Percentiles rank a stretch among this genome's conserved stretches.
These are phyloP conservation scores for Sonneratia alba DNA, from an alignment of 345 rosid species.

Conservation along the genomic window DNA sequence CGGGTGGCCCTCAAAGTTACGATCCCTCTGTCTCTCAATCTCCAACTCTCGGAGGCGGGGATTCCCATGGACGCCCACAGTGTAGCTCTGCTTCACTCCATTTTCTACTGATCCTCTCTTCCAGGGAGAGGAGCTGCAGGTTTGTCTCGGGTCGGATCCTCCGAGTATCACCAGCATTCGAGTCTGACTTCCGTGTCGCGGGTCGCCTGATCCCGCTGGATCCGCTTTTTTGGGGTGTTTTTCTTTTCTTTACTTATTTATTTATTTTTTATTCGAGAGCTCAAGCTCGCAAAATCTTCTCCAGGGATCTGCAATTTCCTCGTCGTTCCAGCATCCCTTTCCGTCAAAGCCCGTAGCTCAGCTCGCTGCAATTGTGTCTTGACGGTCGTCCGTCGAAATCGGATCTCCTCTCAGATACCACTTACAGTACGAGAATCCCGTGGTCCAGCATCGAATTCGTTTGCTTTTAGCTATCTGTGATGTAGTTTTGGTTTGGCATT, in stretches of 20 bases:
- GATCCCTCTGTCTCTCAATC: background rate
- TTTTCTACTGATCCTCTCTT: background rate
- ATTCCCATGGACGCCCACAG: background rate
- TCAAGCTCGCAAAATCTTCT: slow-evolving; percentile 5
- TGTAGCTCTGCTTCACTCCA: background rate
- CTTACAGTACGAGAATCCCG: background rate
- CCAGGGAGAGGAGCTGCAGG: background rate
- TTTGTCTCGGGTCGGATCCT: background rate
- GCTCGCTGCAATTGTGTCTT: background rate
- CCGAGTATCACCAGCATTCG: slow-evolving; percentile 1
- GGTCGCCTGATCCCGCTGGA: slow-evolving; percentile 8
- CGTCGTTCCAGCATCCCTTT: background rate
- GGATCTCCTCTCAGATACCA: background rate
- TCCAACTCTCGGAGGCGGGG: background rate
- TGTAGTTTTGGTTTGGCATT: background rate
- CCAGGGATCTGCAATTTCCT: slow-evolving; percentile 13
- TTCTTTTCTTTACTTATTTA: too few relatives aligned
- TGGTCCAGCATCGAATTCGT: background rate
- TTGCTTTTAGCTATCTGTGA: background rate
- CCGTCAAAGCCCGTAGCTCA: background rate
- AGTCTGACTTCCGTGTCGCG: slow-evolving; percentile 10
- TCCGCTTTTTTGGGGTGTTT: slow-evolving; percentile 10
- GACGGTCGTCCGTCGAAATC: background rate
- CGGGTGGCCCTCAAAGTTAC: too few relatives aligned
- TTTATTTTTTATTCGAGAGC: background rate